A percentile compares a stretch with the other conserved stretches of the same genome.
These are phyloP conservation scores for Apophysomyces ossiformis DNA, from an alignment of 371 early-diverging fungal genomes.

Conservation along the genomic window DNA sequence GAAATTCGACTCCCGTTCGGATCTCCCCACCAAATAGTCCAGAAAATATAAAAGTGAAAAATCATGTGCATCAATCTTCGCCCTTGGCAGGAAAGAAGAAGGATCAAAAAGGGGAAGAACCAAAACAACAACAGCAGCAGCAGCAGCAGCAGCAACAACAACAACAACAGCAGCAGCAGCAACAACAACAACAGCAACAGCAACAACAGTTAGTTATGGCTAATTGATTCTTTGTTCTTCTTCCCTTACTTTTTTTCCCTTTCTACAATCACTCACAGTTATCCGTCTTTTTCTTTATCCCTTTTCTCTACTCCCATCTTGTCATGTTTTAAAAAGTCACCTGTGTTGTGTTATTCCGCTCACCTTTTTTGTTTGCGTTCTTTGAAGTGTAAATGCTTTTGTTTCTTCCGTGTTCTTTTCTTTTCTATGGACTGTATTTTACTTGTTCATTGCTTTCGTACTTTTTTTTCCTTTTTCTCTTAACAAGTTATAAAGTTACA, in stretches of 20 bases:
- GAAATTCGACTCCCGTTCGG: constrained; percentile 49
- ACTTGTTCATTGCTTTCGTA: constrained; percentile 3
- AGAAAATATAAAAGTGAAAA: constrained; percentile 33
- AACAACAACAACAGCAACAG: constrained; percentile 27
- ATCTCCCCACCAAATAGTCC: constrained; percentile 62
- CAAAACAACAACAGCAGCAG: constrained; percentile 3
- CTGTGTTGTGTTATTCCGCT: constrained; percentile 4
- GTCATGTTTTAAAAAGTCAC: background rate
- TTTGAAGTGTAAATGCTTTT: constrained; percentile 8
- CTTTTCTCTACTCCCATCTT: constrained; percentile 5
- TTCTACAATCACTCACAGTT: background rate
- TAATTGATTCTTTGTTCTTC: constrained; percentile 16
- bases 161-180: constrained; percentile 20
- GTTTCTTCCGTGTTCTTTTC: constrained; percentile 6
- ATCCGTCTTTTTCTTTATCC: background rate
- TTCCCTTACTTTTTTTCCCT: background rate
- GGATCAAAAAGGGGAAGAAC: constrained; percentile 8
- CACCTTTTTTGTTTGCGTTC: constrained; percentile 7
- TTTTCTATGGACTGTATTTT: constrained; percentile 8
- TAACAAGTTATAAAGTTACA: no score
- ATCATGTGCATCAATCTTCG: constrained; percentile 29
- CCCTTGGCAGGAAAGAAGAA: constrained; percentile 22
- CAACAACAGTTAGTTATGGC: constrained; percentile 29
- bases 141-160: constrained; percentile 15
- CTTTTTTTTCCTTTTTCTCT: background rate